Evolutionary conservation across 2,329 filamentous ascomycete genomes (phyloP).

Genomic region (Fusarium scirpi): DNA sequence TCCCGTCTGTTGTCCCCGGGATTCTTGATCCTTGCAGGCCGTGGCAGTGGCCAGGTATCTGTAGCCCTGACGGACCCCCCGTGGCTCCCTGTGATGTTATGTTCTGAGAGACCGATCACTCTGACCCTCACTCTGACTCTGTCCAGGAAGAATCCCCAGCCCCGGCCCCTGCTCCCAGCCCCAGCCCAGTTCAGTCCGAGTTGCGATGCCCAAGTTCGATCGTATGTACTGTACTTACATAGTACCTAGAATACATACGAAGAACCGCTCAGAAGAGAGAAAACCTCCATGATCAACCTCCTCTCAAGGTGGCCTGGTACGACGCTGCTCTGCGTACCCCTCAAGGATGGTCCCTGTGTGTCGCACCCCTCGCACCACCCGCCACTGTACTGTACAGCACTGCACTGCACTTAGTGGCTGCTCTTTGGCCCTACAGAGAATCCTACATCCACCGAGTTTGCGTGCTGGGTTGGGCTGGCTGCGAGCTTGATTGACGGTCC

Average conservation of each 20-base stretch:
- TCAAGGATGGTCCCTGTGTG: constrained; percentile 28
- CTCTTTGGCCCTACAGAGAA: constrained; percentile 41
- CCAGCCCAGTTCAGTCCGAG: constrained; percentile 10
- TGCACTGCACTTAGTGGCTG: constrained; percentile 4
- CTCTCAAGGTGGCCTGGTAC: constrained; percentile 47
- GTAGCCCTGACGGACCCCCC: constrained; percentile 34
- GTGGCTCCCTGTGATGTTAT: constrained; percentile 31
- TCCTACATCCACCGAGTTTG: constrained; percentile 44
- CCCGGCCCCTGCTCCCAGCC: constrained; percentile 16
- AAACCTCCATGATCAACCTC: constrained; percentile 45
- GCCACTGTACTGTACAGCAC: constrained; percentile 30
- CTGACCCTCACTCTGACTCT: background rate
- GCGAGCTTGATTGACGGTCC: constrained; percentile 38
- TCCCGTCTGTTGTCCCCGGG: constrained; percentile 41
- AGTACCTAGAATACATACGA: background rate
- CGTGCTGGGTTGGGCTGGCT: constrained; percentile 24
- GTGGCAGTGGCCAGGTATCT: constrained; percentile 25
- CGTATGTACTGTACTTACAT: background rate
- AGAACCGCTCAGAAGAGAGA: constrained; percentile 37
- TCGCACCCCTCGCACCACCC: constrained; percentile 46
- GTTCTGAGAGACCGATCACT: constrained; percentile 37
- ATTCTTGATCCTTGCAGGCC: constrained; percentile 33
- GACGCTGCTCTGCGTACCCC: constrained; percentile 51
- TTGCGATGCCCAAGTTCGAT: constrained; percentile 12
- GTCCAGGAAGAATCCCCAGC: constrained; percentile 32